Percentiles rank a stretch among this genome's conserved stretches.
phyloP scores from a whole-genome alignment of 2,329 filamentous ascomycete genomes.

The Nectriaceae sp. region DNA sequence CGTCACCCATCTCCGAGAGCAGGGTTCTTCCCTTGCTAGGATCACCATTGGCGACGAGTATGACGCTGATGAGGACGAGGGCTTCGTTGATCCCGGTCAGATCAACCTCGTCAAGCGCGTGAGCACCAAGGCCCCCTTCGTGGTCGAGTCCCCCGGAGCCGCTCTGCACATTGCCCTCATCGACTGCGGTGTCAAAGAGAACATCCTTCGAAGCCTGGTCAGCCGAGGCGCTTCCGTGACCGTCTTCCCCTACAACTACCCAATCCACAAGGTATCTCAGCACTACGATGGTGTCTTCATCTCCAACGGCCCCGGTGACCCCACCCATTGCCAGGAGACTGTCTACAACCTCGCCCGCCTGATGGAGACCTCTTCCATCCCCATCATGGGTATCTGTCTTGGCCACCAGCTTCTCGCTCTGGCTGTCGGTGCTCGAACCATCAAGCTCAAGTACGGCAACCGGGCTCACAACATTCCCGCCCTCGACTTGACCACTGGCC shows the following conservation, averaged over 20 bases:
- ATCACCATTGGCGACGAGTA: constrained; percentile 98
- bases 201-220: constrained; percentile 94
- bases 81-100: constrained; percentile 90
- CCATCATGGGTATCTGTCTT: constrained; percentile 97
- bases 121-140: constrained; percentile 97
- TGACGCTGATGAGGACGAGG: constrained; percentile 96
- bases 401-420: constrained; percentile 95
- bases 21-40: constrained; percentile 91
- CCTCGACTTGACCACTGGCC: constrained; percentile 89
- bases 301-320: constrained; percentile 97
- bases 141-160: constrained; percentile 82
- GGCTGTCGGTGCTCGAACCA: constrained; percentile 82
- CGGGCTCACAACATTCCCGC: constrained; percentile 98
- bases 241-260: constrained; percentile 94
- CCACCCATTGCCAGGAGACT: constrained; percentile 92
- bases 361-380: constrained; percentile 88
- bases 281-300: constrained; percentile 99
- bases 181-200: constrained; percentile 99
- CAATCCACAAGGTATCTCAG: constrained; percentile 95
- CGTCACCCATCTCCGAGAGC: constrained; percentile 92
- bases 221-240: constrained; percentile 90
- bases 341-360: constrained; percentile 89
- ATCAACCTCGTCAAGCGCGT: constrained; percentile 97
- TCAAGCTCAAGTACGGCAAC: constrained; percentile 99
- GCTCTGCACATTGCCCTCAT: constrained; percentile 90